Base-by-base conservation (phyloP, 2,329 filamentous ascomycete species). In the Hypoxylon sp. region DNA sequence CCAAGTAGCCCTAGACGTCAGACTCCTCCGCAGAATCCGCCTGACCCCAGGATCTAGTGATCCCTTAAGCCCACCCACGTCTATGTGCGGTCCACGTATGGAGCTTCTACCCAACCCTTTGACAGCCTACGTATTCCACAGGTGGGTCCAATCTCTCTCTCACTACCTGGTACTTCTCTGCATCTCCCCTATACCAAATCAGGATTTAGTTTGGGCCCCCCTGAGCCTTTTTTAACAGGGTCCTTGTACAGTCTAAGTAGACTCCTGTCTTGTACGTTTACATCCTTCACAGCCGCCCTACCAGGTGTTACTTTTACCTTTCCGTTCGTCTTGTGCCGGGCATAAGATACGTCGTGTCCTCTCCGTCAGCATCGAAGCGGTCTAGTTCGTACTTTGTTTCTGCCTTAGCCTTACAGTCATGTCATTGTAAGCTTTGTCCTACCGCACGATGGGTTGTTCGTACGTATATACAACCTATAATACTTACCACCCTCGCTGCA, bases 361-460 rank as follows among this genome's bases (percentile, higher is more conserved):
- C 56, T 57, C 50, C 60, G 57, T 64, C 56, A 65, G 56, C 59
- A 59, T 59, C 55, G 49, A 51, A 65, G 53, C 59, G 49, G 57
- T 59, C 59, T 56, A 63, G 53, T 56, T 59, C 62, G 20, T 62
- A 65, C 43, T 58, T 58, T 39, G 32, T 58, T 63, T 57, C 56
- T 65, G 48, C 56, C 55, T 57, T 64, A 39, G 55, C 46, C 47
- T 49, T 58, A 52, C 44, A 60, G 47, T 61, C 68, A 54, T 49
- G 67, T 28, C 59, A 60, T 56, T 54, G 65, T 70, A 67, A 70
- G 65, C 69, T 68, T 68, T 67, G 67, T 70, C 56, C 68, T 61
- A 70, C 69, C 60, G 52, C 63, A 47, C 49, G 43, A 56, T 53
- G 64, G 58, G 34, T 51, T 64, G 54, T 64, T 64, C 62, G 64